Percentiles rank a stretch among this genome's conserved stretches.
These are phyloP conservation scores for Thuidium tamariscinum DNA, from an alignment of 225 moss, liverwort and hornwort species.

Conservation along the genomic window DNA sequence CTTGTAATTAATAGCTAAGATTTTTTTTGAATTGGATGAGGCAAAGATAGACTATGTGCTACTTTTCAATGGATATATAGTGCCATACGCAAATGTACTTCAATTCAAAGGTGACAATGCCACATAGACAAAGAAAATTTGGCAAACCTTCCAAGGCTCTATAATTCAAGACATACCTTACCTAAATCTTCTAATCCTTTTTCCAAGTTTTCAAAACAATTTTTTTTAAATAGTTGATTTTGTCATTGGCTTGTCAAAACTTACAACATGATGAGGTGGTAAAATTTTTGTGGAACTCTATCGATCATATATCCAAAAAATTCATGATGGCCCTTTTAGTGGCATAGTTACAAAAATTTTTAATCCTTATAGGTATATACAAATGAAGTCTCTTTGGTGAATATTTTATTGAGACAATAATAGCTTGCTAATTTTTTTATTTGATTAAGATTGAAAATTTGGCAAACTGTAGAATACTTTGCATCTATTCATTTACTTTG, in stretches of 20 bases:
- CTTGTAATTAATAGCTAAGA: too few relatives aligned
- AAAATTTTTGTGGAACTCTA: background rate
- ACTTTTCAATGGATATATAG: too few relatives aligned
- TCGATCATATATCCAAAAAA: background rate
- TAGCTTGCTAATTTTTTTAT: background rate
- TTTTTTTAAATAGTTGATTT: background rate
- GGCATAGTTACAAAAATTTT: background rate
- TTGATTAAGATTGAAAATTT: background rate
- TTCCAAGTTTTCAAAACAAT: fast-evolving
- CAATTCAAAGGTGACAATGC: background rate
- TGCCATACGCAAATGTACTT: background rate
- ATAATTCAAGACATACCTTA: background rate
- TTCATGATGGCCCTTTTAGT: background rate
- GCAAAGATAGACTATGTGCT: too few relatives aligned
- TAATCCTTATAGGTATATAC: background rate
- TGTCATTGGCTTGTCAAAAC: background rate
- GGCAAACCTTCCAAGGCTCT: background rate
- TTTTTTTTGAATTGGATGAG: too few relatives aligned
- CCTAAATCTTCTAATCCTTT: background rate
- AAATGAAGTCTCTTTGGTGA: background rate
- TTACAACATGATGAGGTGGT: background rate
- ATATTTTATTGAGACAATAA: background rate
- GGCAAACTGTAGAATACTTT: background rate
- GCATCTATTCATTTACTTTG: background rate
- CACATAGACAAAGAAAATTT: background rate